Evolutionary conservation across 352 stramenopile species (phyloP).

Genomic region (Globisporangium viniferum): DNA sequence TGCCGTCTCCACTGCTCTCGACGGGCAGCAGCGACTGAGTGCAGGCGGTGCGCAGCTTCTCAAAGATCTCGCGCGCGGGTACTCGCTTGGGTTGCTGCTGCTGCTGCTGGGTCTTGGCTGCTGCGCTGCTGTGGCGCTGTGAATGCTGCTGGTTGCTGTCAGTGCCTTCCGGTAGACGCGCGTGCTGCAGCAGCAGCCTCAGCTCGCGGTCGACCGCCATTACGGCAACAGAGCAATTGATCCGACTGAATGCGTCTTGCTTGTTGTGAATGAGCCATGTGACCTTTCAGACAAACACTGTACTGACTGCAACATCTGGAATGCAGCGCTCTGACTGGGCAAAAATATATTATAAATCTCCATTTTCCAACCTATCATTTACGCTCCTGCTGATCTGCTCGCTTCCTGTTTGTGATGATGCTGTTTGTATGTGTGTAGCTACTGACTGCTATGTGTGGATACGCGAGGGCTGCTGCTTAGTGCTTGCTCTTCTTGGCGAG

Average conservation of each 20-base stretch:
- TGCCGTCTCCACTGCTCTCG: slow-evolving; percentile 10
- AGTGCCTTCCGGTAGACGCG: slow-evolving; percentile 30
- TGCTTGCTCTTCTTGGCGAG: slow-evolving; percentile 94
- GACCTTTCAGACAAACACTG: slow-evolving; percentile 33
- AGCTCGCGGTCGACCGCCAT: slow-evolving; percentile 62
- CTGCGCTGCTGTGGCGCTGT: not conserved
- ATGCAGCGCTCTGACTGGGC: slow-evolving; percentile 22
- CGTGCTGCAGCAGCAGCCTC: slow-evolving; percentile 43
- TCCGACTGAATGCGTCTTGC: not conserved
- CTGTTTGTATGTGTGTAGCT: not conserved
- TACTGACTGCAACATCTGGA: not conserved
- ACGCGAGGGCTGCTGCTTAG: slow-evolving; percentile 22
- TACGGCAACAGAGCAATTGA: not conserved
- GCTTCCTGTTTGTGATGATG: not conserved
- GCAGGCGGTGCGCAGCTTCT: slow-evolving; percentile 26
- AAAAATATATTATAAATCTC: slow-evolving; percentile 73
- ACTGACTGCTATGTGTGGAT: slow-evolving; percentile 15
- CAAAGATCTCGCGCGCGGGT: slow-evolving; percentile 33
- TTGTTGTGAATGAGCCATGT: not conserved
- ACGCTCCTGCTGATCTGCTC: slow-evolving; percentile 1
- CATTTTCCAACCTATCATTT: slow-evolving; percentile 21
- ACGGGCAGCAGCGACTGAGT: slow-evolving; percentile 37
- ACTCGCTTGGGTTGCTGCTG: slow-evolving; percentile 16
- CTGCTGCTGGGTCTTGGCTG: not conserved
- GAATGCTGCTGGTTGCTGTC: not conserved